phyloP scores from a whole-genome alignment of 352 stramenopile genomes.

The Pythium sukuiense region DNA sequence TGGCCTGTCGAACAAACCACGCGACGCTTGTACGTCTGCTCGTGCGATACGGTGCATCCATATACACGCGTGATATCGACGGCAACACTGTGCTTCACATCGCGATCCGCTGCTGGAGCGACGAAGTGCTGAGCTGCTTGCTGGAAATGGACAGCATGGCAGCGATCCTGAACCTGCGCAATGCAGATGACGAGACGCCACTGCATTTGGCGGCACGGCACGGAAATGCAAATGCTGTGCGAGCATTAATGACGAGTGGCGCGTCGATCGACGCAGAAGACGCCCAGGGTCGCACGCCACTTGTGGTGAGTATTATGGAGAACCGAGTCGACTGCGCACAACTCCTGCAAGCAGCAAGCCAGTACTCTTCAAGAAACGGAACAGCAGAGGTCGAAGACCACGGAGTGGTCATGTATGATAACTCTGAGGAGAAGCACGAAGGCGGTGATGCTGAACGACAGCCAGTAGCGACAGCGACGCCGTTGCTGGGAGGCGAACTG shows the following conservation, averaged over 20 bases:
- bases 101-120: conserved; percentile 74
- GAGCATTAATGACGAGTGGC: conserved; percentile 41
- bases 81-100: conserved; percentile 89
- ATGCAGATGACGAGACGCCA: conserved; percentile 86
- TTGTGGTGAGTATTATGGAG: conserved; percentile 72
- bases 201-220: conserved; percentile 82
- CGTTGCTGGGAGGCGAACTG: conserved; percentile 4
- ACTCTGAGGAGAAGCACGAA: background rate
- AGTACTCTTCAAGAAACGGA: background rate
- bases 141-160: conserved; percentile 53
- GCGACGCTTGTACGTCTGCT: conserved; percentile 46
- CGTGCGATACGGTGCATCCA: conserved; percentile 46
- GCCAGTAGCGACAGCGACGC: background rate
- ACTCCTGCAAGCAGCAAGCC: conserved; percentile 38
- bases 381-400: background rate
- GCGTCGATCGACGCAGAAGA: conserved; percentile 52
- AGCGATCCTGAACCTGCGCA: conserved; percentile 83
- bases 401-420: conserved; percentile 7
- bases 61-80: conserved; percentile 75
- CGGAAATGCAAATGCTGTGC: conserved; percentile 43
- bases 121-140: conserved; percentile 75
- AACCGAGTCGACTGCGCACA: conserved; percentile 69
- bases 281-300: conserved; percentile 50
- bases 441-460: background rate
- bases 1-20: conserved; percentile 46